Evolutionary conservation across 1,284 basidiomycete species (phyloP), one percentile per base, ranked within the genome.

Genomic region (Rhodotorula sp.): DNA sequence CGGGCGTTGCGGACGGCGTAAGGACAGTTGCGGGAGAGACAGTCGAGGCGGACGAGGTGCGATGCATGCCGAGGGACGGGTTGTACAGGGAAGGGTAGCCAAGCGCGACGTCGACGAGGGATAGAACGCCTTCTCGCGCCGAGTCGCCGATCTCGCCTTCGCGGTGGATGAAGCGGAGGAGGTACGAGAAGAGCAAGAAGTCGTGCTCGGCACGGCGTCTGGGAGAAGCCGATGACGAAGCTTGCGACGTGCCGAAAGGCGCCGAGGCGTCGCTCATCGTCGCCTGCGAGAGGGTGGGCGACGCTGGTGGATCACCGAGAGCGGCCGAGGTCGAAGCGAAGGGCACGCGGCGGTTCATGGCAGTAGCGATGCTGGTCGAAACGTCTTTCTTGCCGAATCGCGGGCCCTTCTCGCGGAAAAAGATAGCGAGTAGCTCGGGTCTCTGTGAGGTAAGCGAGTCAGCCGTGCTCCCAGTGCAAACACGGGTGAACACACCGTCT

Each of bases 91-190:
- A 76, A 85, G 5, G 58, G 50, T 89, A 87, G 44, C 89, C 90
- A 88, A 95, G 93, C 5, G 93, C 93, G 52, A 97, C 90, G 78
- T 97, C 93, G 87, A 98, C 91, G 57, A 98, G 86, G 81, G 96
- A 93, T 21, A 96, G 83, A 48, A 98, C 83, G 13, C 95, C 96
- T 7, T 92, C 92, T 16, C 96, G 88, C 7, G 96, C 93, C 79
- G 93, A 92, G 80, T 97, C 94, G 21, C 96, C 96, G 44, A 93
- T 93, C 46, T 90, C 87, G 44, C 93, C 93, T 83, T 98, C 95
- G 64, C 94, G 88, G 80, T 98, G 96, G 27, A 94, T 91, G 79
- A 95, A 98, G 5, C 94, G 92, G 25, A 98, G 87, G 49, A 99
- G 88, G 79, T 97, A 97, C 76, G 95, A 93, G 85, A 98, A 97